Percentiles rank a stretch among this genome's conserved stretches.
Evolutionary conservation across 2,329 filamentous ascomycete species (phyloP).

Genomic region (Penicillium sp.): DNA sequence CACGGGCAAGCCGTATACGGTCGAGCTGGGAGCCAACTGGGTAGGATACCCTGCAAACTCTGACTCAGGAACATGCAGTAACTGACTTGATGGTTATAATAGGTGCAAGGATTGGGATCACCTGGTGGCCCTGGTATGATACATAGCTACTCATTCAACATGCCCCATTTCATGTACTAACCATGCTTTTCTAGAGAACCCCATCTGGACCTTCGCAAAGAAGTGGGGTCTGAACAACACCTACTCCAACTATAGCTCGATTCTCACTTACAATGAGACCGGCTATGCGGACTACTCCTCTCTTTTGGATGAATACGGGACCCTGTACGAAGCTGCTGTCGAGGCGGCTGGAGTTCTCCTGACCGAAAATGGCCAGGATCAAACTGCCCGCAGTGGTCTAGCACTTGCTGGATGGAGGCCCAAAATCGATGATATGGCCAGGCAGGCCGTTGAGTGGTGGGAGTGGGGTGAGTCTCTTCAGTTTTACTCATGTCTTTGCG

Average conservation of each 20-base stretch:
- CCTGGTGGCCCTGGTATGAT: slow-evolving; percentile 39
- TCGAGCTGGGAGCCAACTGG: slow-evolving; percentile 75
- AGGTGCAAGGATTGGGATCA: slow-evolving; percentile 53
- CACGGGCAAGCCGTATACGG: slow-evolving; percentile 60
- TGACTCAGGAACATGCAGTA: not conserved
- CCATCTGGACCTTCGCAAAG: slow-evolving; percentile 60
- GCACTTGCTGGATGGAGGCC: slow-evolving; percentile 68
- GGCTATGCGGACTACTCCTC: slow-evolving; percentile 60
- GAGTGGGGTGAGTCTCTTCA: slow-evolving; percentile 44
- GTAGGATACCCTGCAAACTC: slow-evolving; percentile 34
- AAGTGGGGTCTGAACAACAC: slow-evolving; percentile 55
- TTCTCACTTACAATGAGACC: slow-evolving; percentile 65
- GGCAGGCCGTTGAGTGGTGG: slow-evolving; percentile 68
- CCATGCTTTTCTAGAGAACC: slow-evolving; percentile 47
- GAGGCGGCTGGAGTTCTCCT: slow-evolving; percentile 64
- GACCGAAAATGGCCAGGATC: slow-evolving; percentile 65
- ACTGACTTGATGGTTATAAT: not conserved
- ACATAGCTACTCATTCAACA: slow-evolving; percentile 45
- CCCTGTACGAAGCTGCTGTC: slow-evolving; percentile 54
- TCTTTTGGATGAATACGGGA: slow-evolving; percentile 59
- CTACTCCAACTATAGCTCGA: slow-evolving; percentile 64
- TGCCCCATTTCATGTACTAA: not conserved
- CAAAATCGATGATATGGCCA: slow-evolving; percentile 36
- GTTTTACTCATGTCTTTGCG: not conserved
- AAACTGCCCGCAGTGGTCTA: slow-evolving; percentile 64